Evolutionary conservation across 805 yeast genomes (phyloP).

Genomic region (Metschnikowia lachancei): DNA sequence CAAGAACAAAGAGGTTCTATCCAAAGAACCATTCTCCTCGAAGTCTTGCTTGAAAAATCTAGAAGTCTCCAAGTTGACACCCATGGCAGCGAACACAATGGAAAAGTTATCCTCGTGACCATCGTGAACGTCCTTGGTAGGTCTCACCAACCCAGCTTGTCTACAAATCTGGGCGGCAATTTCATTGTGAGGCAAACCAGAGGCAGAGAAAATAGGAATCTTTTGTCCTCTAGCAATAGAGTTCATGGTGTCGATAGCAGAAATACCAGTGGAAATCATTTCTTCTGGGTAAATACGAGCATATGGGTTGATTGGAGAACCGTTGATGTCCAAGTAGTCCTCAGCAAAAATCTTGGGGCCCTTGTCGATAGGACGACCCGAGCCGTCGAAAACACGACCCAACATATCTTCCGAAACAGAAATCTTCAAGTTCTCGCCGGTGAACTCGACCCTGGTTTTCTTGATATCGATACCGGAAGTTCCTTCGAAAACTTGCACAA

Average conservation of each 20-base stretch:
- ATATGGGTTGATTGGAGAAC: slow-evolving; percentile 97
- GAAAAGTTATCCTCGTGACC: slow-evolving; percentile 99
- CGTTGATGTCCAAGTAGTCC: slow-evolving; percentile 96
- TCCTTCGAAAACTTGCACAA: slow-evolving; percentile 99
- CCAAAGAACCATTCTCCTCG: slow-evolving; percentile 98
- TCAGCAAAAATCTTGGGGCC: slow-evolving; percentile 99
- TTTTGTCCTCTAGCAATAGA: slow-evolving; percentile 99
- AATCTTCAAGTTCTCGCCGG: slow-evolving; percentile 89
- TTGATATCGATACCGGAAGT: slow-evolving; percentile 98
- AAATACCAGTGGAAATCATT: slow-evolving; percentile 98
- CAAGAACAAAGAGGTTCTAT: slow-evolving; percentile 93
- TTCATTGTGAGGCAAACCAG: slow-evolving; percentile 99
- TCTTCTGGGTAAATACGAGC: slow-evolving; percentile 99
- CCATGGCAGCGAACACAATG: slow-evolving; percentile 99
- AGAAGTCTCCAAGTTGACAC: slow-evolving; percentile 97
- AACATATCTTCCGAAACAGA: slow-evolving; percentile 96
- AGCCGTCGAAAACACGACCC: slow-evolving; percentile 98
- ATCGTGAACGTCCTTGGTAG: slow-evolving; percentile 98
- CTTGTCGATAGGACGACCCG: slow-evolving; percentile 96
- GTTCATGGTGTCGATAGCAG: slow-evolving; percentile 98
- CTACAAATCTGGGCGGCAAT: slow-evolving; percentile 99
- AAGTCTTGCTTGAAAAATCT: slow-evolving; percentile 98
- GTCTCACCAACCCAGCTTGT: slow-evolving; percentile 98
- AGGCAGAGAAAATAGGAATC: slow-evolving; percentile 98
- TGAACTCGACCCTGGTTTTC: slow-evolving; percentile 95